These are phyloP conservation scores for Cucurbita pepo DNA, from an alignment of 306 rosid genomes.

Conservation along the genomic window DNA sequence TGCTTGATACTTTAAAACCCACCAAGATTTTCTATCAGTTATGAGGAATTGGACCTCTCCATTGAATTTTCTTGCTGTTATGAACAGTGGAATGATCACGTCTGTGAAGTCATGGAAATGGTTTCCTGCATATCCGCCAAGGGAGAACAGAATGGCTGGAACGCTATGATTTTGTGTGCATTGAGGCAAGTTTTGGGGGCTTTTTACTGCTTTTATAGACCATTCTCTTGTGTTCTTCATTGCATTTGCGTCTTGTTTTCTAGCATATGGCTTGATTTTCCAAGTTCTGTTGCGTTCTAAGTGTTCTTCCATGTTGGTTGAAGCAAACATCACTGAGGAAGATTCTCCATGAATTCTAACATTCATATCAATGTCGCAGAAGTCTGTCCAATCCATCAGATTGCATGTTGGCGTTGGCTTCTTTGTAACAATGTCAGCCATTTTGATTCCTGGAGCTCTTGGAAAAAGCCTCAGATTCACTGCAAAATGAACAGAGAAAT, in stretches of 20 bases:
- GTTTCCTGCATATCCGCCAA: conserved; percentile 64
- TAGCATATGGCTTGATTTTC: conserved; percentile 64
- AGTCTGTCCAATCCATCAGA: conserved; percentile 36
- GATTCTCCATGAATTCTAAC: conserved; percentile 37
- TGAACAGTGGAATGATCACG: conserved; percentile 49
- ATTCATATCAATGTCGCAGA: conserved; percentile 39
- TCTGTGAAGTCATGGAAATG: conserved; percentile 84
- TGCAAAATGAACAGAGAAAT: conserved; percentile 8
- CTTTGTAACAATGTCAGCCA: conserved; percentile 23
- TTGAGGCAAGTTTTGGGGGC: conserved; percentile 11
- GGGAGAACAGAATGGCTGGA: conserved; percentile 63
- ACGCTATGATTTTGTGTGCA: conserved; percentile 39
- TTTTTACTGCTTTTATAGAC: conserved; percentile 28
- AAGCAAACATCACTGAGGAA: conserved; percentile 29
- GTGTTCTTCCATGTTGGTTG: conserved; percentile 12
- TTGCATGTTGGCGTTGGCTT: conserved; percentile 28
- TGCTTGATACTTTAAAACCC: conserved; percentile 31
- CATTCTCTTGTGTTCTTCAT: conserved; percentile 41
- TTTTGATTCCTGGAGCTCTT: conserved; percentile 25
- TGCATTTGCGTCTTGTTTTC: conserved; percentile 38
- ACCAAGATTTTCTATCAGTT: conserved; percentile 29
- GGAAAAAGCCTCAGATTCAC: conserved; percentile 39
- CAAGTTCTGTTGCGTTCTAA: conserved; percentile 25
- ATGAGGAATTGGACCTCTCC: conserved; percentile 61
- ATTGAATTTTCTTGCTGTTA: conserved; percentile 44